Evolutionary conservation across 2,329 filamentous ascomycete genomes (phyloP).

Genomic region (Fusarium virguliforme): DNA sequence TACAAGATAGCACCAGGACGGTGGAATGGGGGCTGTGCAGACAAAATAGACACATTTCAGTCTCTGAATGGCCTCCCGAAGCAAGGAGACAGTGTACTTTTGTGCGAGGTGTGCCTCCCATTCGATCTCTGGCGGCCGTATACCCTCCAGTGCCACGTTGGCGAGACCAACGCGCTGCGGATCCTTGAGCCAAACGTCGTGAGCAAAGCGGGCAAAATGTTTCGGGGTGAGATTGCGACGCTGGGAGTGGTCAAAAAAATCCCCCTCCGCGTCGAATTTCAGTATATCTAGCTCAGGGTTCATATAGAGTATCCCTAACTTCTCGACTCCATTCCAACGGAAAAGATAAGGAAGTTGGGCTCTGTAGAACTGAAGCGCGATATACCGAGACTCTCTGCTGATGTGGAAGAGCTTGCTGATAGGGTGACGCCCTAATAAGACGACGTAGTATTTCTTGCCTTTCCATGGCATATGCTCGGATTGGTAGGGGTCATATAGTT

Average conservation of each 20-base stretch:
- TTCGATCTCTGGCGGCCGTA: not conserved
- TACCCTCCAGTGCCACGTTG: not conserved
- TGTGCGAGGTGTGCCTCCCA: not conserved
- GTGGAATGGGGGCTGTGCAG: not conserved
- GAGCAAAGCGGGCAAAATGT: not conserved
- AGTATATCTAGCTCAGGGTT: not conserved
- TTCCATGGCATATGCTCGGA: not conserved
- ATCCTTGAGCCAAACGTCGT: not conserved
- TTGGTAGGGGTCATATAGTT: not conserved
- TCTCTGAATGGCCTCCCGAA: not conserved
- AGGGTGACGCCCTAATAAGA: not conserved
- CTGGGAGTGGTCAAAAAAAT: not conserved
- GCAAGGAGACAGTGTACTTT: not conserved
- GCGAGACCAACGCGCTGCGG: not conserved
- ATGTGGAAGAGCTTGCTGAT: conserved; percentile 16
- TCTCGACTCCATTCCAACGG: not conserved
- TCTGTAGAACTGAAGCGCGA: not conserved
- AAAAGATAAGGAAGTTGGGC: not conserved
- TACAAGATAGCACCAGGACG: not conserved
- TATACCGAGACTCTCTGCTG: not conserved
- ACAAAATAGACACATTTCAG: not conserved
- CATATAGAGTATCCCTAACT: not conserved
- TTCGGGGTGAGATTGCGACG: not conserved
- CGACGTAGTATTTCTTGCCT: not conserved
- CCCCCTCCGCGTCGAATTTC: not conserved